Evolutionary conservation across 1,139 yeast species (phyloP).

Genomic region (Casaregolazyma lundiana): DNA sequence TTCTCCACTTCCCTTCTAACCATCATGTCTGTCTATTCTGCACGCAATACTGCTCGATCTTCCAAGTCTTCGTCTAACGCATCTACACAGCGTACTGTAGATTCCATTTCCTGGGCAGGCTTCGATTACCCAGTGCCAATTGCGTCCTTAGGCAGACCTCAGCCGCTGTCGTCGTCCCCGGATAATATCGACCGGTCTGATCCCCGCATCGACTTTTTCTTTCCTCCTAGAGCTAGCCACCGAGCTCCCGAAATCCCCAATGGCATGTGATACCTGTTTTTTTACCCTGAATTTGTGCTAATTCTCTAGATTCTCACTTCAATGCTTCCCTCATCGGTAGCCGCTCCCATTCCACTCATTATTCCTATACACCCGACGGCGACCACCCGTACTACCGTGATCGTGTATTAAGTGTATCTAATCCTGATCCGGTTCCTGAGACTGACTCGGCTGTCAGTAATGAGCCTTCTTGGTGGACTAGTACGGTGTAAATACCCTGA

Average conservation of each 20-base stretch:
- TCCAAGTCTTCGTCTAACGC: slow-evolving; percentile 4
- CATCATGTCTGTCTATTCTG: too few species aligned
- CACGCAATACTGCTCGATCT: not conserved
- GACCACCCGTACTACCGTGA: slow-evolving; percentile 9
- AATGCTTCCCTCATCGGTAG: slow-evolving; percentile 1
- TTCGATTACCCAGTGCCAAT: slow-evolving; percentile 17
- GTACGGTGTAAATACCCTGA: slow-evolving; percentile 1
- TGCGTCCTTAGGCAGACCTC: slow-evolving; percentile 8
- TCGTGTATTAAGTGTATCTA: slow-evolving; percentile 1
- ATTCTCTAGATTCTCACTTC: not conserved
- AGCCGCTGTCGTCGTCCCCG: not conserved
- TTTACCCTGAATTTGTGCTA: not conserved
- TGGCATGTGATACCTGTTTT: not conserved
- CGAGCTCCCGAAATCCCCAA: slow-evolving; percentile 2
- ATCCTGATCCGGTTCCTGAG: slow-evolving; percentile 4
- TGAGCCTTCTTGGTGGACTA: slow-evolving; percentile 3
- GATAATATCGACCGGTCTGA: slow-evolving; percentile 12
- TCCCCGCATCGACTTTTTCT: slow-evolving; percentile 17
- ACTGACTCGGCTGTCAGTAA: too few species aligned
- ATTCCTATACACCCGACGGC: not conserved
- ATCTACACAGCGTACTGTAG: slow-evolving; percentile 12
- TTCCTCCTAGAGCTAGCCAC: slow-evolving; percentile 17
- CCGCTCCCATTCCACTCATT: slow-evolving; percentile 7
- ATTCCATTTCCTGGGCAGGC: slow-evolving; percentile 14
- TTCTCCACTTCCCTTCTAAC: too few species aligned